Base-by-base conservation (phyloP, 768 basidiomycete genomes). In the Artomyces pyxidatus region DNA sequence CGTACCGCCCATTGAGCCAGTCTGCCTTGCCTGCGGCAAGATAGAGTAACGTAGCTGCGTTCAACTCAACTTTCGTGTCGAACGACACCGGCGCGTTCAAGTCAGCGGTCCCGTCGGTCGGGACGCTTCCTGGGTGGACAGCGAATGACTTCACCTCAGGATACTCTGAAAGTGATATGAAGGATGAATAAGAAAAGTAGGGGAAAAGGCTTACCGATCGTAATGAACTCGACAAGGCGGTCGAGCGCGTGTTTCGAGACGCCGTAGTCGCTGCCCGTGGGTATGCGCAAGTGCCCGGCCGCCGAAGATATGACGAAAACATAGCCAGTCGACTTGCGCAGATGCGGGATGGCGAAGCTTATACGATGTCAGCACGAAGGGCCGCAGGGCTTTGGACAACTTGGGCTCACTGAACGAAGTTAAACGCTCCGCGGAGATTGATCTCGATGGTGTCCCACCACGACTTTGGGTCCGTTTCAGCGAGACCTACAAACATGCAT, bases 1-100 rank as follows among this genome's bases (percentile, higher is more conserved):
- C n/a, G 28, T 19, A 48, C 47, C 51, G 39, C 26, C 51, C 54
- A 26, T 37, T 26, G 11, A 51, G 26, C 45, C 50, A 51, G 9
- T 51, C 50, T 11, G 45, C 50, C 30, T 42, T 37, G 21, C 50
- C 45, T 16, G 50, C 37, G 17, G 45, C 47, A 11, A 51, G 9
- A 19, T 37, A 4, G 16, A 50, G 43, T 10, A 37, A 25, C 11
- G 44, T 45, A 21, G 38, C 44, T 2, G 38, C 49, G 19, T 42
- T 42, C 37, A 50, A 30, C 16, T 23, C 30, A 8, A 28, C 3
- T 10, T 23, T 40, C 21, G 27, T 28, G n/a, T 39, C 12, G 12
- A 19, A 10, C n/a, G 37, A 11, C 6, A 6, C 11, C 3, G 29
- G 21, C 21, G 16, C 12, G 6, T 32, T 26, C 9, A 23, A 14